Conservation (phyloP, 345 rosid genomes). For the Viola odorata region DNA sequence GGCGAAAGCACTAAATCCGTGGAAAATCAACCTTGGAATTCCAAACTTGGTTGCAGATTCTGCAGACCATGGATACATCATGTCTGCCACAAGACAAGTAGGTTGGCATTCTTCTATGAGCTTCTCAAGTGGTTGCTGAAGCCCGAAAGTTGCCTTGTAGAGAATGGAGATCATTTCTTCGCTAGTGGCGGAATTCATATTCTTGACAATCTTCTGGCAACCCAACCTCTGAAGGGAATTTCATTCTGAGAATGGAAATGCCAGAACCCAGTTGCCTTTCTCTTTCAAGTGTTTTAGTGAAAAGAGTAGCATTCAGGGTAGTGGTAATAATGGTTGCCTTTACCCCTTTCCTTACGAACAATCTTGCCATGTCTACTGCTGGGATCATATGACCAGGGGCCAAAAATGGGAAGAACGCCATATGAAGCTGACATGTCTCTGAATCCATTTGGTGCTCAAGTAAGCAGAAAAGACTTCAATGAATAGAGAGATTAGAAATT, state of each 20-base stretch:
- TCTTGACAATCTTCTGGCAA: conserved; percentile 21
- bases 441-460: background rate
- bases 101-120: conserved; percentile 34
- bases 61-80: conserved; percentile 58
- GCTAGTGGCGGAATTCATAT: conserved; percentile 1
- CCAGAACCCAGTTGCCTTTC: conserved; percentile 4
- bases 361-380: conserved; percentile 6
- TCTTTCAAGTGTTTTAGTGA: conserved; percentile 8
- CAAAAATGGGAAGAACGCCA: conserved; percentile 9
- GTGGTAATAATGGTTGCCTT: conserved; percentile 6
- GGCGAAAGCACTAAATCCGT: conserved; percentile 43
- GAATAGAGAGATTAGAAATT: no score
- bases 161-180: conserved; percentile 20
- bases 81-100: conserved; percentile 51
- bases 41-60: conserved; percentile 40
- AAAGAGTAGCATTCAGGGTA: background rate
- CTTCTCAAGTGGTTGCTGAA: conserved; percentile 38
- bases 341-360: background rate
- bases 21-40: conserved; percentile 50
- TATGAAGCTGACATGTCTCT: conserved; percentile 1
- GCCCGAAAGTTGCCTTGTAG: conserved; percentile 23
- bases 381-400: conserved; percentile 14
- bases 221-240: conserved; percentile 23
- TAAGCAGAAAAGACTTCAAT: no score
- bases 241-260: background rate